Base-by-base conservation (phyloP, 2,329 filamentous ascomycete genomes). In the Colletotrichum somersetense region DNA sequence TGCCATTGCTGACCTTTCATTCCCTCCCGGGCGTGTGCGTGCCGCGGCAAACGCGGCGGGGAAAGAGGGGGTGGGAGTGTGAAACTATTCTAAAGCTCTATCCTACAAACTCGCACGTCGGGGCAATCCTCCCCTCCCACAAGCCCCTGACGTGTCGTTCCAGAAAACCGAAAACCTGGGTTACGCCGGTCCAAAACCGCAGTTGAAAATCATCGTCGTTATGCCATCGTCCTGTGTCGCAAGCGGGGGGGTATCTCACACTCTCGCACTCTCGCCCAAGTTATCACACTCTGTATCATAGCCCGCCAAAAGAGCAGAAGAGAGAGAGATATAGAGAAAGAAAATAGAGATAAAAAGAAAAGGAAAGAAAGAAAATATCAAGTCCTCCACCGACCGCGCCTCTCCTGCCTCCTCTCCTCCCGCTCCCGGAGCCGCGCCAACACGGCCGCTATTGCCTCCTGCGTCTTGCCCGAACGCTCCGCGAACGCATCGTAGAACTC, bases 401-500 rank as follows among this genome's bases (percentile, higher is more conserved):
- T 18, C 44, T 71, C 66, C 58, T 69, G 66, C 55, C 70, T 56
- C 30, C 59, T 72, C 30, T 71, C 70, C 38, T 73, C 71, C n/a
- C 71, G 52, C 46, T 73, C 71, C n/a, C 67, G 71, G n/a, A 74
- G 68, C 57, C 62, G 63, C 16, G 50, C 62, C 55, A 74, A 14
- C 4, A 74, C 73, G 3, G 53, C 56, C 4, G 62, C 73, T 16
- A 74, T 74, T 3, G 63, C 52, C 5, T 71, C 65, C 52, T 74
- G 71, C 26, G 73, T 52, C 30, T 71, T 73, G 0, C 56, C 72
- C n/a, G 71, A 73, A 7, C 64, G 50, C 56, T 73, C 73, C 50
- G 66, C 48, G 23, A 74, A 74, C 20, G 65, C 61, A 4, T 73
- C 64, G 57, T 74, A 73, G 23, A 73, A 74, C 50, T 73, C 71